Base-by-base conservation (phyloP, 176 grass and related monocot species). In the Elymus sibiricus region DNA sequence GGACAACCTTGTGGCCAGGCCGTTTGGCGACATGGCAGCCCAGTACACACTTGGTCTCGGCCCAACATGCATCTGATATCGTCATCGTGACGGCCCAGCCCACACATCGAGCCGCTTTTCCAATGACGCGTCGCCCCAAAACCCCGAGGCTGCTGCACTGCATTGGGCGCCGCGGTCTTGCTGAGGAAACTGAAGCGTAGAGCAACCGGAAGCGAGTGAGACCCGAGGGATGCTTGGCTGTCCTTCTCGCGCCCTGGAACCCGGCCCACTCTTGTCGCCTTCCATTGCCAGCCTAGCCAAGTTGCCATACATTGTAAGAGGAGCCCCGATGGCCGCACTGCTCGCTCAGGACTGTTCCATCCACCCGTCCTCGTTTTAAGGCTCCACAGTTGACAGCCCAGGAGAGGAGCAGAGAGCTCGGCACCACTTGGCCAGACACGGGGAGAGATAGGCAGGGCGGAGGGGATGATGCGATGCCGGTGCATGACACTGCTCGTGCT, bases 401-500 rank as follows among this genome's bases (percentile, higher is more conserved):
- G 25, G 9, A 69, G 12, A 17, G 19, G 13, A 69, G 19, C 74
- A 5, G 61, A 87, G 16, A 56, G 70, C 19, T 29, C 76, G 15
- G 0, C 26, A 8, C 17, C 3, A 9, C 8, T 40, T 55, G 17
- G 13, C 6, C 70, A 44, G 14, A 1, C 25, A 26, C 43, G 61
- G 9, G 0, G 5, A 40, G 43, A 44, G 28, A n/a, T 5, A 14
- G 64, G 43, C 12, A 86, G 79, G 88, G 43, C 27, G 71, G 58
- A 24, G 72, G 22, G 34, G 16, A 58, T 27, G 16, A 58, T 27
- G 43, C 53, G 2, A 9, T 7, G 65, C 66, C 47, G 47, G 19
- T 56, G 51, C 51, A n/a, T 64, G 2, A 34, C 21, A 21, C 25
- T 83, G 64, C 69, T 90, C 56, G 24, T 86, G 74, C 13, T 72